These are phyloP conservation scores for Sicyos edulis DNA, from an alignment of 306 rosid genomes.

Conservation along the genomic window DNA sequence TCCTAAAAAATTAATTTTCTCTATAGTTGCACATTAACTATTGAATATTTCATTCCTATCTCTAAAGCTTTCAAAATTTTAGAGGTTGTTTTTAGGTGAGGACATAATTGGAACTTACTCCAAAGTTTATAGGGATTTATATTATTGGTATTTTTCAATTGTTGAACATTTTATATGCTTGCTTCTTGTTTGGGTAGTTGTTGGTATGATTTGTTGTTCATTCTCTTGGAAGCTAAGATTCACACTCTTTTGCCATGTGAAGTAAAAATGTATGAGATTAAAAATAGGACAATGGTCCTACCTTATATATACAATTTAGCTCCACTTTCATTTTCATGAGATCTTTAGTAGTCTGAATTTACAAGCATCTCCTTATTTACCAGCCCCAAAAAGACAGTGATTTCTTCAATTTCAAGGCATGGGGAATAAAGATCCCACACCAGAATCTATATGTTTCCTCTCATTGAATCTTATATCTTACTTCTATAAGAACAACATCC, in stretches of 20 bases:
- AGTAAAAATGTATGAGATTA: neutral
- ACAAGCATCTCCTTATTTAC: neutral
- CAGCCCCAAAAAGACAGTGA: constrained; percentile 4
- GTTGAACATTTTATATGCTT: neutral
- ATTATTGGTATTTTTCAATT: too few species aligned
- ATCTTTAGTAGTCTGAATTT: neutral
- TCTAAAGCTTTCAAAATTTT: too few species aligned
- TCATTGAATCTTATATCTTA: neutral
- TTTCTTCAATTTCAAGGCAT: constrained; percentile 13
- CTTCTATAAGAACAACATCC: neutral
- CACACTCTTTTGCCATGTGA: constrained; percentile 8
- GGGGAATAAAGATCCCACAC: neutral
- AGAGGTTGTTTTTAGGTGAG: too few species aligned
- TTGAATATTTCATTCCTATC: too few species aligned
- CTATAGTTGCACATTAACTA: neutral
- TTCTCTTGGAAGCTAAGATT: constrained; percentile 15
- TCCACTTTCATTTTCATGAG: neutral
- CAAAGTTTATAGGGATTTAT: too few species aligned
- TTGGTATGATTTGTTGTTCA: constrained; percentile 10
- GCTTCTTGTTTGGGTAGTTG: neutral
- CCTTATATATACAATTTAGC: neutral
- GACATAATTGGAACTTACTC: neutral
- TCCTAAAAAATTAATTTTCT: too few species aligned
- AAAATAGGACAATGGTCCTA: neutral
- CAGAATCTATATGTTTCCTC: neutral